Evolutionary conservation across 441 rosid genomes (phyloP).

Genomic region (Hura crepitans): DNA sequence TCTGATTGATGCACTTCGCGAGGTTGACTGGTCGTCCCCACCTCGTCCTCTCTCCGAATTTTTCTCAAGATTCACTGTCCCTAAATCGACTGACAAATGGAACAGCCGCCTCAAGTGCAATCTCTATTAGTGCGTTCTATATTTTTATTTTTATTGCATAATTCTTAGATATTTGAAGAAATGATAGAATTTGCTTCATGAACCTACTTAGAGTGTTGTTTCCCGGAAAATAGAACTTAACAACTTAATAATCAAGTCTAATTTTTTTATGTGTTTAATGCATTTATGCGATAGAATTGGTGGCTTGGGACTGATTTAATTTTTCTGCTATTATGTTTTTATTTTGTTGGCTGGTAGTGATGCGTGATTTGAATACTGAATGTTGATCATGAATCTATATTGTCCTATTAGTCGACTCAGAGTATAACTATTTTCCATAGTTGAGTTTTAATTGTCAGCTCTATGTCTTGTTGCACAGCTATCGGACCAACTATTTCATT

Average conservation of each 20-base stretch:
- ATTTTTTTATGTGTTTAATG: not conserved
- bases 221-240: not conserved
- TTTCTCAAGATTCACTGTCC: conserved; percentile 84
- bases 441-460: not conserved
- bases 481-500: conserved; percentile 90
- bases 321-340: not conserved
- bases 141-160: not conserved
- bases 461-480: conserved; percentile 46
- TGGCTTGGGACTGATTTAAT: not conserved
- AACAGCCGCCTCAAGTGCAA: conserved; percentile 98
- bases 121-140: conserved; percentile 69
- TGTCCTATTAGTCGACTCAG: not conserved
- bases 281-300: not conserved
- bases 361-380: conserved; percentile 3
- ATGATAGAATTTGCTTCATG: not conserved
- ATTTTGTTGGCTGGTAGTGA: not conserved
- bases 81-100: conserved; percentile 76
- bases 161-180: not conserved
- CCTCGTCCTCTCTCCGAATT: conserved; percentile 87
- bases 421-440: not conserved
- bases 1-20: conserved; percentile 89
- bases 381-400: not conserved
- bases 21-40: conserved; percentile 98
- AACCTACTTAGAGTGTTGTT: not conserved
- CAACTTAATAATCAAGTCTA: not conserved